Conservation (phyloP, 1,284 basidiomycete species). For the Puccinia polysora region DNA sequence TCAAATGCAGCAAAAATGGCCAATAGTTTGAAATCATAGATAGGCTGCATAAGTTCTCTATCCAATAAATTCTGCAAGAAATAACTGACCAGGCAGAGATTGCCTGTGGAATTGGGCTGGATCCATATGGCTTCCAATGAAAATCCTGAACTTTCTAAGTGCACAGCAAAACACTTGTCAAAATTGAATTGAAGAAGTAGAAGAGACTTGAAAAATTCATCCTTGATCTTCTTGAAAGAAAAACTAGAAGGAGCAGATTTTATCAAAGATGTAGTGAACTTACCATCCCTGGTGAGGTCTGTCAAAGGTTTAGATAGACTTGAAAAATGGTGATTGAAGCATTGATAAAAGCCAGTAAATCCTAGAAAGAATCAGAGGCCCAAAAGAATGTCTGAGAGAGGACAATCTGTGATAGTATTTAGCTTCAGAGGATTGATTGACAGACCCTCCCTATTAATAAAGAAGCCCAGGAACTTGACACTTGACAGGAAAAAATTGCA, state of each 20-base stretch:
- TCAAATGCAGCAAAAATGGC: too few species aligned
- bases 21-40: neutral
- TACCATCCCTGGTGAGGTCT: neutral
- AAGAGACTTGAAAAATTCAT: neutral
- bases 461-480: too few species aligned
- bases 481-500: too few species aligned
- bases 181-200: slow-evolving; percentile 7
- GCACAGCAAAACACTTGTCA: neutral
- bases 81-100: neutral
- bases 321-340: slow-evolving; percentile 8
- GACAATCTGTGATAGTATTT: too few species aligned
- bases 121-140: neutral
- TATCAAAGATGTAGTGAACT: neutral
- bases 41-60: slow-evolving; percentile 1
- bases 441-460: too few species aligned
- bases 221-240: neutral
- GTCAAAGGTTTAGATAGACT: slow-evolving; percentile 5
- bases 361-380: too few species aligned
- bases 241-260: neutral
- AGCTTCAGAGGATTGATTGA: too few species aligned
- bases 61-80: slow-evolving; percentile 34
- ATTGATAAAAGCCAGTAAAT: slow-evolving; percentile 15
- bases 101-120: neutral
- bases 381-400: too few species aligned
- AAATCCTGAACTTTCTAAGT: slow-evolving; percentile 2